phyloP scores from a whole-genome alignment of 352 stramenopile species.

The Peronospora belbahrii region DNA sequence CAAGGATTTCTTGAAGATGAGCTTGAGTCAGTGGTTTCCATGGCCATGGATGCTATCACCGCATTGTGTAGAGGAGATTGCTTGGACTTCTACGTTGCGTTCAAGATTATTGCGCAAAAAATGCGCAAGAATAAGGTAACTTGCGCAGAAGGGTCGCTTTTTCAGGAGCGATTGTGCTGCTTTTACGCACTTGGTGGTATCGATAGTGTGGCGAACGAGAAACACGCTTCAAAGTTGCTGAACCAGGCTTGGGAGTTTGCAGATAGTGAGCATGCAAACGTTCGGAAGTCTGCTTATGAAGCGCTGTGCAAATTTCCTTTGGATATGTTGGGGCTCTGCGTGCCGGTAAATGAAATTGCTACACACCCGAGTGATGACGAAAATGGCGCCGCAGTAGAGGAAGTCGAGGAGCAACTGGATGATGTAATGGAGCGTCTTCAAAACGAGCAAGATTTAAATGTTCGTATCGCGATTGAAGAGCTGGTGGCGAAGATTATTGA shows the following conservation, averaged over 20 bases:
- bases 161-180: slow-evolving; percentile 45
- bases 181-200: slow-evolving; percentile 43
- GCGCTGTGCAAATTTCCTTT: slow-evolving; percentile 44
- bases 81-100: slow-evolving; percentile 64
- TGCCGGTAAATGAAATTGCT: slow-evolving; percentile 4
- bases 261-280: slow-evolving; percentile 22
- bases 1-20: slow-evolving; percentile 49
- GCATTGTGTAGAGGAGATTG: slow-evolving; percentile 51
- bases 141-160: slow-evolving; percentile 36
- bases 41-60: slow-evolving; percentile 58
- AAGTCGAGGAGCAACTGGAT: slow-evolving; percentile 43
- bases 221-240: slow-evolving; percentile 37
- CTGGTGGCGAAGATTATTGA: slow-evolving; percentile 36
- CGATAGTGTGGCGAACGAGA: slow-evolving; percentile 36
- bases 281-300: slow-evolving; percentile 36
- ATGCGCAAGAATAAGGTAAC: slow-evolving; percentile 55
- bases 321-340: slow-evolving; percentile 31
- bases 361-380: slow-evolving; percentile 17
- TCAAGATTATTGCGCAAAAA: slow-evolving; percentile 70
- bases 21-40: slow-evolving; percentile 41
- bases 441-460: slow-evolving; percentile 25
- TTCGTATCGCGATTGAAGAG: slow-evolving; percentile 34
- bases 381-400: slow-evolving; percentile 31
- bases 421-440: slow-evolving; percentile 33
- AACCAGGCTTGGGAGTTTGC: slow-evolving; percentile 44